These are phyloP conservation scores for Eucalyptus polybractea DNA, from an alignment of 345 rosid genomes.

Conservation along the genomic window DNA sequence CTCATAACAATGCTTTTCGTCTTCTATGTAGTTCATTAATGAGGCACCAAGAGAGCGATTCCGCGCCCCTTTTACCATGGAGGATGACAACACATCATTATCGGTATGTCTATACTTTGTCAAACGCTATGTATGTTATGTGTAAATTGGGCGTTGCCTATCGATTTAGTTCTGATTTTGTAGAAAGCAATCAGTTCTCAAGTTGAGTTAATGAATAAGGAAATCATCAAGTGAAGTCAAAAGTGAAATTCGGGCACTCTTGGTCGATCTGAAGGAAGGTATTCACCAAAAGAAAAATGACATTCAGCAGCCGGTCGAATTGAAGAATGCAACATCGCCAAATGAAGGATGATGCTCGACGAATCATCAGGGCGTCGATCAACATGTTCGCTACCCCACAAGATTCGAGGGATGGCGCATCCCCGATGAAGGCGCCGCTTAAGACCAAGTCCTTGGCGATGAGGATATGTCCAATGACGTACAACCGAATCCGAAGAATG, in stretches of 20 bases:
- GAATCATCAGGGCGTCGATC: background rate
- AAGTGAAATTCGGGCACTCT: too few relatives aligned
- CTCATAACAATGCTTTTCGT: background rate
- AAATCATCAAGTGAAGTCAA: too few relatives aligned
- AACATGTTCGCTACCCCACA: background rate
- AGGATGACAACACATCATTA: too few relatives aligned
- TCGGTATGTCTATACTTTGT: too few relatives aligned
- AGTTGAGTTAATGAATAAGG: too few relatives aligned
- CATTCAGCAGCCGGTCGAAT: background rate
- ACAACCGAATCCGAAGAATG: background rate
- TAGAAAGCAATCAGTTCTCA: too few relatives aligned
- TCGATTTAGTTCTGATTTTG: too few relatives aligned
- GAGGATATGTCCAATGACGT: background rate
- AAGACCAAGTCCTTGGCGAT: background rate
- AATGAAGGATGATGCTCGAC: background rate
- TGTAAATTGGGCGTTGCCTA: too few relatives aligned
- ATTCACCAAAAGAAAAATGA: too few relatives aligned
- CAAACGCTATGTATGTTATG: too few relatives aligned
- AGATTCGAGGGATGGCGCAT: background rate
- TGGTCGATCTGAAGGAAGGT: too few relatives aligned
- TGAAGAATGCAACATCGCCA: background rate
- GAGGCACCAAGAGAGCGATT: background rate
- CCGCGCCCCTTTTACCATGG: background rate
- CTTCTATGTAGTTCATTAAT: background rate
- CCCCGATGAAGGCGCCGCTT: background rate